Percentiles rank a stretch among this genome's conserved stretches.
These are phyloP conservation scores for Fonsecaea nubica DNA, from an alignment of 2,329 filamentous ascomycete species.

Conservation along the genomic window DNA sequence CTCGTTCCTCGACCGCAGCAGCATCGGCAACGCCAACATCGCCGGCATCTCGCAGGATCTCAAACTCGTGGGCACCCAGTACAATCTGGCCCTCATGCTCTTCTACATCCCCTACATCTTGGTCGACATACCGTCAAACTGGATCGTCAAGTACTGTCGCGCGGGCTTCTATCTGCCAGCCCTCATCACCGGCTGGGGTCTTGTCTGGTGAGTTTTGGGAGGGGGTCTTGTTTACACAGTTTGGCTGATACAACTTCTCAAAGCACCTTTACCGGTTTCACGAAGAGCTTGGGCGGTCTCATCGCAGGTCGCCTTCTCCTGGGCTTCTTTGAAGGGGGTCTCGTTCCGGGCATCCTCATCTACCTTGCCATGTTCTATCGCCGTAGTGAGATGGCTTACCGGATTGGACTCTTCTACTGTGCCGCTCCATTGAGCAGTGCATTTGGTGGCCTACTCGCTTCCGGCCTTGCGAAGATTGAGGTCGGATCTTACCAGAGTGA, in stretches of 20 bases:
- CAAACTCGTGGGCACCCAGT: slow-evolving; percentile 9
- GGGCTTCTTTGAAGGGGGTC: slow-evolving; percentile 63
- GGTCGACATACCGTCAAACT: slow-evolving; percentile 30
- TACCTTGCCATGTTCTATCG: slow-evolving; percentile 20
- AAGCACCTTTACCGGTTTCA: slow-evolving; percentile 29
- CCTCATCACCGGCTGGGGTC: slow-evolving; percentile 26
- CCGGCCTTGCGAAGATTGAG: slow-evolving; percentile 47
- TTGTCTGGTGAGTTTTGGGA: background rate
- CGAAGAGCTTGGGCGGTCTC: slow-evolving; percentile 57
- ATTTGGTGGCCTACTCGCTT: slow-evolving; percentile 28
- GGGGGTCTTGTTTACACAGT: background rate
- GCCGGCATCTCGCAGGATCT: slow-evolving; percentile 67
- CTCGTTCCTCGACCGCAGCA: slow-evolving; percentile 70
- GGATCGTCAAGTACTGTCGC: slow-evolving; percentile 27
- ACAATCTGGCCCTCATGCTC: slow-evolving; percentile 20
- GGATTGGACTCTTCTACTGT: slow-evolving; percentile 18
- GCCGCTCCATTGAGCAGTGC: slow-evolving; percentile 26
- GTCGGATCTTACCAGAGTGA: slow-evolving; percentile 7
- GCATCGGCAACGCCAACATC: slow-evolving; percentile 73
- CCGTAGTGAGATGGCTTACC: slow-evolving; percentile 8
- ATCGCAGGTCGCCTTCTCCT: slow-evolving; percentile 67
- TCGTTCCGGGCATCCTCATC: slow-evolving; percentile 17
- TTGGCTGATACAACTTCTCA: slow-evolving; percentile 4
- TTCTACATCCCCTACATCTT: slow-evolving; percentile 34
- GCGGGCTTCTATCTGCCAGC: slow-evolving; percentile 26